Conservation (phyloP, 176 grass and related monocot species). For the Puccinellia tenuiflora region DNA sequence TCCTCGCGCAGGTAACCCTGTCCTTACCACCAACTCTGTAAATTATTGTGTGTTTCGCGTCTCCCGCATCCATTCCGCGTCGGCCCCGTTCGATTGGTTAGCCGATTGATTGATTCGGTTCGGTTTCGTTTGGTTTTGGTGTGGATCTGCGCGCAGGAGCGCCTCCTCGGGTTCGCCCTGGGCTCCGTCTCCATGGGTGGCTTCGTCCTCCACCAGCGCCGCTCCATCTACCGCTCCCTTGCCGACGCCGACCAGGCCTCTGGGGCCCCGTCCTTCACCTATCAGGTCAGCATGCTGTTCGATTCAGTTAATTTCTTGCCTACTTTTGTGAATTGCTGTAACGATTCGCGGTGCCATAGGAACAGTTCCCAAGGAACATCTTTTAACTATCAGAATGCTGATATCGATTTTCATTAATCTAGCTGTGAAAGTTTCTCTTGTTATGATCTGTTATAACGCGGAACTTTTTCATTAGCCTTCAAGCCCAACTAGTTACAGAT, state of each 20-base stretch:
- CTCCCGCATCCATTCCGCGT: background rate
- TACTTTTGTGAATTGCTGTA: background rate
- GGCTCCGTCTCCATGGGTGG: conserved; percentile 44
- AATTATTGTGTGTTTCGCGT: background rate
- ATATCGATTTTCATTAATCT: background rate
- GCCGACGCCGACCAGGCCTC: conserved; percentile 16
- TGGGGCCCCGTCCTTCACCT: background rate
- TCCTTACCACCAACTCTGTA: background rate
- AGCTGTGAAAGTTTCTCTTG: background rate
- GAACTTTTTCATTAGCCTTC: background rate
- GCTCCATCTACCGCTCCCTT: conserved; percentile 39
- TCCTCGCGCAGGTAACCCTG: conserved; percentile 43
- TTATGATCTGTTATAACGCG: background rate
- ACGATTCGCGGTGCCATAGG: background rate
- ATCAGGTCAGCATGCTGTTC: conserved; percentile 26
- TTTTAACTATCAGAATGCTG: background rate
- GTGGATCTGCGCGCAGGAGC: conserved; percentile 46
- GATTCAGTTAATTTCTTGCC: background rate
- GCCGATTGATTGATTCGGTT: conserved; percentile 5
- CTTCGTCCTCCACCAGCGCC: conserved; percentile 48
- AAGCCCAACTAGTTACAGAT: background rate
- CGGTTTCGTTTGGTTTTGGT: background rate
- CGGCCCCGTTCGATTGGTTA: background rate
- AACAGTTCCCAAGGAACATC: background rate
- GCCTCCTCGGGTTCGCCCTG: conserved; percentile 50